Conservation (phyloP, 257 asterid genomes). For the Solanum pennellii region DNA sequence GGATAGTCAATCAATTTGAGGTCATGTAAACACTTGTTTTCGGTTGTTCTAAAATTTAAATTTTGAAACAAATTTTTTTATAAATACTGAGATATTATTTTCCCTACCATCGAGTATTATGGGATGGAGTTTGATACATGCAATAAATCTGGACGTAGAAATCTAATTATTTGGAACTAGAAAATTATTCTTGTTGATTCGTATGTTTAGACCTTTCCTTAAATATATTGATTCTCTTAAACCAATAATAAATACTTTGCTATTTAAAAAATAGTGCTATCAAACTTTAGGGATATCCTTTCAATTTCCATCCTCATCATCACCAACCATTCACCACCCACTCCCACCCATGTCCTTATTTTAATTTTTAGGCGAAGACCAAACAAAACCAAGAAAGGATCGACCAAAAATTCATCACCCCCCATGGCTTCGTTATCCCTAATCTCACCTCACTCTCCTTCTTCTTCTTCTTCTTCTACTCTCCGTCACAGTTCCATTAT, state of each 20-base stretch:
- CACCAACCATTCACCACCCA: not conserved
- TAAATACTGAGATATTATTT: not conserved
- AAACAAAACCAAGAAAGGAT: not conserved
- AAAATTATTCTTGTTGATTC: not conserved
- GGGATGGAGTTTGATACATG: not conserved
- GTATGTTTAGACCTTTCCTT: not conserved
- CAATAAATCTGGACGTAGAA: not conserved
- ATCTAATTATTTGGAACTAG: not conserved
- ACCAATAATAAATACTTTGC: not conserved
- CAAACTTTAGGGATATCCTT: not conserved
- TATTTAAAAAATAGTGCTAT: not conserved
- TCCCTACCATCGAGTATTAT: not conserved
- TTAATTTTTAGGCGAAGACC: not conserved
- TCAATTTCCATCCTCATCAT: not conserved
- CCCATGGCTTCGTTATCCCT: conserved; percentile 17
- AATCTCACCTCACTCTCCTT: not conserved
- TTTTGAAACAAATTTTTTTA: no score
- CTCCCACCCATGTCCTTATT: not conserved
- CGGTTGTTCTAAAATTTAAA: no score
- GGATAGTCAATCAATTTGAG: not conserved
- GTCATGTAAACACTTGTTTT: not conserved
- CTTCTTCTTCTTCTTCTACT: not conserved
- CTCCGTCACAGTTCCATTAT: conserved; percentile 3
- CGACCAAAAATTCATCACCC: not conserved
- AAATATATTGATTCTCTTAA: not conserved